A percentile compares a stretch with the other conserved stretches of the same genome.
Evolutionary conservation across 495 filamentous ascomycete species (phyloP).

Genomic region (Talaromyces borbonicus): DNA sequence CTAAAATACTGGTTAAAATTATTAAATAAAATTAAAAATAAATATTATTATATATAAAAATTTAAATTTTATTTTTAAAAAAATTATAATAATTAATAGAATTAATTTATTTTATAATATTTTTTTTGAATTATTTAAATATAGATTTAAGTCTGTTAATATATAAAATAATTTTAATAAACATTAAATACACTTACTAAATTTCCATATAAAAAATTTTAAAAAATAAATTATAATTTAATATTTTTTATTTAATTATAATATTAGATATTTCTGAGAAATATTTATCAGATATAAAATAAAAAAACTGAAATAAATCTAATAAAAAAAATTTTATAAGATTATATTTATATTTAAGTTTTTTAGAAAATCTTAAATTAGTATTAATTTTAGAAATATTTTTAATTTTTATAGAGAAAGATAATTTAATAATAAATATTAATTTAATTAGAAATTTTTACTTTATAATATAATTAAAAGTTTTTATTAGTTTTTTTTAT

Average conservation of each 20-base stretch:
- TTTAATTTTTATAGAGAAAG: constrained; percentile 5
- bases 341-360: constrained; percentile 3
- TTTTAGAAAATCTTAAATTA: background rate
- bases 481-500: background rate
- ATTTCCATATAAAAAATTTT: background rate
- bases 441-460: background rate
- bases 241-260: background rate
- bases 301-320: constrained; percentile 6
- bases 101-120: background rate
- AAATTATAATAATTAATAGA: background rate
- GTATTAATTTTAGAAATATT: too few species aligned
- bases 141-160: background rate
- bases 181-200: background rate
- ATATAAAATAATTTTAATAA: background rate
- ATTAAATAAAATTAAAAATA: background rate
- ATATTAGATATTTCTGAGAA: constrained; percentile 6
- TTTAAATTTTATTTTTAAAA: background rate
- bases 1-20: background rate
- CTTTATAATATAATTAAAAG: background rate
- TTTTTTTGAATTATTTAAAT: too few species aligned
- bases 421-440: background rate
- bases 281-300: background rate
- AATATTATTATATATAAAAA: background rate
- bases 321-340: constrained; percentile 7
- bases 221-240: background rate